phyloP scores from a whole-genome alignment of 78 protist genomes.

The Paratrimastix pyriformis region DNA sequence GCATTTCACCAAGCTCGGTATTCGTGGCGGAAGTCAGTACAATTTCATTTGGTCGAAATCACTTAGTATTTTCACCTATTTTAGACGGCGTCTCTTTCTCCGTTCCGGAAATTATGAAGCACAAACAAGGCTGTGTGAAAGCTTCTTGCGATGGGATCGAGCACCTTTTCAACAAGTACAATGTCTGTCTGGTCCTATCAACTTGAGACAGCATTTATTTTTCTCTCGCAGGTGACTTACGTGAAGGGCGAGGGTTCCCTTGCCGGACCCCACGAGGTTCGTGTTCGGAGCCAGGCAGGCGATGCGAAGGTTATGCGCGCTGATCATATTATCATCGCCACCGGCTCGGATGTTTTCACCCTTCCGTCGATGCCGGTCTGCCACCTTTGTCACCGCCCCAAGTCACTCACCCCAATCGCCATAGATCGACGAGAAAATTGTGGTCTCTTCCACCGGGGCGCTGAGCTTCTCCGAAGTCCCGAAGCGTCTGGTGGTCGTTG shows the following conservation, averaged over 20 bases:
- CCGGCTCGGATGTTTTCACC: neutral
- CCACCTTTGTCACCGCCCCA: neutral
- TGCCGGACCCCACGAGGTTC: conserved; percentile 39
- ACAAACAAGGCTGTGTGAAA: conserved; percentile 53
- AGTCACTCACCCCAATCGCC: neutral
- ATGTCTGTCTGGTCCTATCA: conserved; percentile 12
- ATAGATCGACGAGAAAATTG: conserved; percentile 70
- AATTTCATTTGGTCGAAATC: too few species aligned
- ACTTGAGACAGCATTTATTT: too few species aligned
- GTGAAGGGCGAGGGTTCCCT: conserved; percentile 70
- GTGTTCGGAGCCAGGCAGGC: neutral
- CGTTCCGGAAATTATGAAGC: conserved; percentile 57
- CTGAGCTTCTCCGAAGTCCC: conserved; percentile 78
- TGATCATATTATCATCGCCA: conserved; percentile 85
- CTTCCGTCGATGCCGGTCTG: neutral
- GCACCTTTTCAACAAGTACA: conserved; percentile 86
- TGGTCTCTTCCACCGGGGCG: conserved; percentile 93
- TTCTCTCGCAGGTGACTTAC: conserved; percentile 66
- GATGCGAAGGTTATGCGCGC: conserved; percentile 31
- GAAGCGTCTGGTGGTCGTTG: conserved; percentile 78
- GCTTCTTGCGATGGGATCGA: conserved; percentile 82
- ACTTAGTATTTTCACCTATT: too few species aligned
- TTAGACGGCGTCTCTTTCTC: conserved; percentile 48
- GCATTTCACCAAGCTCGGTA: conserved; percentile 58
- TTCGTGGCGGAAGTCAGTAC: too few species aligned